These are phyloP conservation scores for Globisporangium recalcitrans DNA, from an alignment of 352 stramenopile genomes.

Conservation along the genomic window DNA sequence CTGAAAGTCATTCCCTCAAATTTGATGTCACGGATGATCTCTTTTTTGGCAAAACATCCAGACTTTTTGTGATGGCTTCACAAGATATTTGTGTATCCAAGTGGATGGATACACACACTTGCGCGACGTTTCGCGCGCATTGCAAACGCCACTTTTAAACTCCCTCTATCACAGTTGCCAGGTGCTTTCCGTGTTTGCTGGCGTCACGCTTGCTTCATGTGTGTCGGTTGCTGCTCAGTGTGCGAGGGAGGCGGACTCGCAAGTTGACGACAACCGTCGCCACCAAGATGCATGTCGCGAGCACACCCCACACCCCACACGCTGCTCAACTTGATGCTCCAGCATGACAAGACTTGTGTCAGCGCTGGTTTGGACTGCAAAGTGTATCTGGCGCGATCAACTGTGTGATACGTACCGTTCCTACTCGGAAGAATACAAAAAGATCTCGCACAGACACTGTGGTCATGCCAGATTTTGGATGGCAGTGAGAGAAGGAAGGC, in stretches of 20 bases:
- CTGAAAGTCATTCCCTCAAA: neutral
- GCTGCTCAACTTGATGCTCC: neutral
- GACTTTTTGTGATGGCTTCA: neutral
- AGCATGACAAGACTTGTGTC: neutral
- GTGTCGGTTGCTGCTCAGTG: neutral
- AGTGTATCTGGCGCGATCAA: neutral
- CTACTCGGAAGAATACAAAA: neutral
- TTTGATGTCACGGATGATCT: neutral
- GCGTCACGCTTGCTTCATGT: neutral
- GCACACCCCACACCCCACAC: too few species aligned
- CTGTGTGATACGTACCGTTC: neutral
- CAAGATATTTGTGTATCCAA: too few species aligned
- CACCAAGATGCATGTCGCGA: neutral
- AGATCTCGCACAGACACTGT: neutral
- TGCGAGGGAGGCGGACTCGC: neutral
- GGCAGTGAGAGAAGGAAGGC: too few species aligned
- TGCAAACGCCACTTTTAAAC: neutral
- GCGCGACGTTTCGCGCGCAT: neutral
- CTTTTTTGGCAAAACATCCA: neutral
- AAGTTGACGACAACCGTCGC: neutral
- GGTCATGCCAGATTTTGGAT: neutral
- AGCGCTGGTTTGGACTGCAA: neutral
- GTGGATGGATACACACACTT: too few species aligned
- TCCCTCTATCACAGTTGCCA: too few species aligned
- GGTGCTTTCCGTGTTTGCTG: neutral